Evolutionary conservation across 768 basidiomycete species (phyloP), one percentile per base, ranked within the genome.

Genomic region (Termitomyces sp.): DNA sequence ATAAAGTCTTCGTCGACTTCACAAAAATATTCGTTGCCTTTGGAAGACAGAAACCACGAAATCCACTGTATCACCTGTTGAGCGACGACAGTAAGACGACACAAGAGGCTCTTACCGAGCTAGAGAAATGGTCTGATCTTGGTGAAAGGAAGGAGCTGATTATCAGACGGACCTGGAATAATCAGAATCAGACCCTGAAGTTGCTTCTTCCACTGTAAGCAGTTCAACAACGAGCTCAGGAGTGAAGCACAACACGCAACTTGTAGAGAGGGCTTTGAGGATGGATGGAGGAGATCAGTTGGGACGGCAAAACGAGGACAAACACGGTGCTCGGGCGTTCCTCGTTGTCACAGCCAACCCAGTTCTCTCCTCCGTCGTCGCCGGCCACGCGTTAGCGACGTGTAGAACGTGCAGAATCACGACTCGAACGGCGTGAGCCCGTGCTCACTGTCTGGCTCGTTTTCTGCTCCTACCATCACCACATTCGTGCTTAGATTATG

Each of bases 1-100:
- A 99, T 98, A 71, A 98, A 98, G 73, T 98, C 96, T 68, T 98
- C 97, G 70, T 98, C 97, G 60, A 98, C 94, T 77, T 98, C 95
- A 72, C 96, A 97, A 68, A 98, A 98, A 77, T 99, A 99, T 76
- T 99, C 97, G 70, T 99, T 98, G 57, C 97, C 95, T 70, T 97
- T 97, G 20, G 93, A 94, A 22, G 92, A 92, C 5, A 98, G 78
- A 68, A 98, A 97, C 94, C 94, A 98, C 4, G 94, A 93, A 64
- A 96, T 95, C 94, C 94, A 98, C 92, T 95, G 62, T n/a, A 44
- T 53, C 26, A 50, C 57, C 54, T 28, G 26, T 31, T 56, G 50
- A 59, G 60, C 33, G 55, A 36, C 9, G 33, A 50, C 24, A 12
- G n/a, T 53, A 8, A 15, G 41, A 16, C 29, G 39, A 44, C 28